phyloP scores from a whole-genome alignment of 2,329 filamentous ascomycete species.

The Claviceps quebecensis region DNA sequence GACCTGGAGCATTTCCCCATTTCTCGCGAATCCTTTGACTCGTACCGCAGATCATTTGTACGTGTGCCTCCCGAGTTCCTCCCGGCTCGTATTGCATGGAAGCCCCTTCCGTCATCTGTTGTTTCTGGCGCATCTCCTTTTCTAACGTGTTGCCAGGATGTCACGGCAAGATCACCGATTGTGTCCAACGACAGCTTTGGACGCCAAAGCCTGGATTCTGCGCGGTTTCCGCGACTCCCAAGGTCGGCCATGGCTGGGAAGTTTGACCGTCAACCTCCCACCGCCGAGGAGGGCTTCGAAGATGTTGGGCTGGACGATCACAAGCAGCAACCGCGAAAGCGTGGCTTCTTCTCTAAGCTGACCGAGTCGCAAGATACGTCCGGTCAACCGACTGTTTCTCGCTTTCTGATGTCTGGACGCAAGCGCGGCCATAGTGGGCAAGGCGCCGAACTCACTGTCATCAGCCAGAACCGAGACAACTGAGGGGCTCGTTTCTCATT shows the following conservation, averaged over 20 bases:
- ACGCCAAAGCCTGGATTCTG: constrained; percentile 70
- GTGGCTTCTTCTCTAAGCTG: constrained; percentile 64
- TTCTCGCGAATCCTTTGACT: constrained; percentile 92
- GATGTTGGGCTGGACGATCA: constrained; percentile 79
- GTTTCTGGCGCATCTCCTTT: neutral
- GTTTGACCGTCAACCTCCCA: constrained; percentile 47
- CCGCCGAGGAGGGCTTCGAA: constrained; percentile 70
- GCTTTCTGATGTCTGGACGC: constrained; percentile 56
- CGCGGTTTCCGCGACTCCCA: constrained; percentile 47
- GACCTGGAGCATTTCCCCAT: constrained; percentile 92
- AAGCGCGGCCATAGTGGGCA: constrained; percentile 54
- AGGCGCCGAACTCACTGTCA: constrained; percentile 55
- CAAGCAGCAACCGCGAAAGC: constrained; percentile 38
- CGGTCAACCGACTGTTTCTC: constrained; percentile 29
- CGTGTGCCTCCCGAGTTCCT: constrained; percentile 18
- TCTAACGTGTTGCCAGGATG: constrained; percentile 46
- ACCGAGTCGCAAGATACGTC: constrained; percentile 39
- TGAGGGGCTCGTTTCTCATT: constrained; percentile 4
- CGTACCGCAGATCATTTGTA: constrained; percentile 91
- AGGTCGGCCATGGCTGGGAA: constrained; percentile 45
- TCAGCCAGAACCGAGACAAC: constrained; percentile 29
- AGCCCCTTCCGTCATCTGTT: too few relatives aligned
- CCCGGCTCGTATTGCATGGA: neutral
- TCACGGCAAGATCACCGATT: constrained; percentile 74
- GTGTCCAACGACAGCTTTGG: constrained; percentile 42